Evolutionary conservation across 495 filamentous ascomycete species (phyloP), one percentile per base, ranked within the genome.

Genomic region (Aspergillus haitiensis): DNA sequence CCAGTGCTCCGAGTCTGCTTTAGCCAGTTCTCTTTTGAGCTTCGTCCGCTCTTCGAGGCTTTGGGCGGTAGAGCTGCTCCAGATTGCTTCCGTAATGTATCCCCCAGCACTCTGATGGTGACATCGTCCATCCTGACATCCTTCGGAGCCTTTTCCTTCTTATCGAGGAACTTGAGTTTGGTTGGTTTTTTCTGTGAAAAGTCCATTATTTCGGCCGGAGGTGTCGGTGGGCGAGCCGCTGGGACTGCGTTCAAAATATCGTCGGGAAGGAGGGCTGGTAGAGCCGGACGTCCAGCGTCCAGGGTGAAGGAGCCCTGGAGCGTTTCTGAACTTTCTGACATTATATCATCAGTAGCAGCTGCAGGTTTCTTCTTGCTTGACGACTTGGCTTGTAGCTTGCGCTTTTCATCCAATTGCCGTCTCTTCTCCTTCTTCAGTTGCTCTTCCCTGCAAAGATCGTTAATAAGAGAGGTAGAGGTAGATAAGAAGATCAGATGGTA

Each of bases 61-160:
- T 78, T 82, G 0, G 84, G 83, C 6, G 82, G 69, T 55, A 86
- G 66, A 6, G 73, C 56, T 0, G 69, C 61, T 51, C 69, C 73
- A 9, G 70, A 57, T 32, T 69, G 67, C 60, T 72, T 70, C 55
- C 67, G 70, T 12, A 67, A 58, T 4, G 66, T 66, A 9, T 71
- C 72, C 61, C 77, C 76, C 45, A 86, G 67, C 2, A 86, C 82
- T 32, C 75, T 73, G 44, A 86, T 79, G 13, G 72, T 80, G 39
- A 85, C 68, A 45, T 77, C 73, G 8, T 81, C 82, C 52, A 75
- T 74, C 54, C 72, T 77, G 39, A 85, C 64, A 64, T 85, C 82
- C 71, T 83, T 86, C 37, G 81, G 74, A 11, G 75, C 71, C 57
- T 79, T 81, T 52, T 84, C 76, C 10, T 69, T 67, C 46, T 73